Conservation (phyloP, 2,329 filamentous ascomycete genomes). For the Talaromyces sp. region DNA sequence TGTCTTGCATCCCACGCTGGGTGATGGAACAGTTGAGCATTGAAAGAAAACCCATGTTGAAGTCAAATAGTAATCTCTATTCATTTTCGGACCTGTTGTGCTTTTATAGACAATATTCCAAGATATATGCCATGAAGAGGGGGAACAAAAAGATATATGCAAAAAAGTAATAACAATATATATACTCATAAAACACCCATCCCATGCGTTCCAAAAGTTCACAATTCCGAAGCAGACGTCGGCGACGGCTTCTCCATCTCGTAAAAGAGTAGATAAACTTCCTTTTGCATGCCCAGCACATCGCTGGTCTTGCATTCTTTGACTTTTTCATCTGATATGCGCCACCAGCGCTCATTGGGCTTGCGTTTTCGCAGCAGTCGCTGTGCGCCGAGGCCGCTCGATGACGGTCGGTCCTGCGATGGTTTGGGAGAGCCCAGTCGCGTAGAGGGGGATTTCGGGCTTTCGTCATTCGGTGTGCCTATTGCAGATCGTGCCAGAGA, state of each 20-base stretch:
- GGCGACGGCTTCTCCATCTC: slow-evolving; percentile 61
- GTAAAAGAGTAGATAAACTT: slow-evolving; percentile 96
- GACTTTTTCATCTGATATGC: slow-evolving; percentile 94
- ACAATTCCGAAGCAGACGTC: not conserved
- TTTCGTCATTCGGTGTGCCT: not conserved
- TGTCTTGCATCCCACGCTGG: not conserved
- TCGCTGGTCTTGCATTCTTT: slow-evolving; percentile 91
- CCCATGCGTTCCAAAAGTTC: not conserved
- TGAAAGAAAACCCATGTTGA: not conserved
- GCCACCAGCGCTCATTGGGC: slow-evolving; percentile 80
- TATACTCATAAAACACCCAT: not conserved
- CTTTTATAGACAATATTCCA: not conserved
- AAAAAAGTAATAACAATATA: not conserved
- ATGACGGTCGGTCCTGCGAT: not conserved
- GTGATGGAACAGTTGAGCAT: not conserved
- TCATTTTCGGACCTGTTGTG: not conserved
- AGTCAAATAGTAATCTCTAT: not conserved
- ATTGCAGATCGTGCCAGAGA: not conserved
- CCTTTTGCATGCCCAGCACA: slow-evolving; percentile 86
- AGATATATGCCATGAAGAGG: not conserved
- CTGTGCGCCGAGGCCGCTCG: slow-evolving; percentile 11
- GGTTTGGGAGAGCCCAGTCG: slow-evolving; percentile 5
- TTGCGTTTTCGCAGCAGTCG: slow-evolving; percentile 54
- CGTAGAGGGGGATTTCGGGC: slow-evolving; percentile 3
- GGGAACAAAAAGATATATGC: not conserved